Evolutionary conservation across 306 rosid genomes (phyloP).

Genomic region (Mucuna pruriens): DNA sequence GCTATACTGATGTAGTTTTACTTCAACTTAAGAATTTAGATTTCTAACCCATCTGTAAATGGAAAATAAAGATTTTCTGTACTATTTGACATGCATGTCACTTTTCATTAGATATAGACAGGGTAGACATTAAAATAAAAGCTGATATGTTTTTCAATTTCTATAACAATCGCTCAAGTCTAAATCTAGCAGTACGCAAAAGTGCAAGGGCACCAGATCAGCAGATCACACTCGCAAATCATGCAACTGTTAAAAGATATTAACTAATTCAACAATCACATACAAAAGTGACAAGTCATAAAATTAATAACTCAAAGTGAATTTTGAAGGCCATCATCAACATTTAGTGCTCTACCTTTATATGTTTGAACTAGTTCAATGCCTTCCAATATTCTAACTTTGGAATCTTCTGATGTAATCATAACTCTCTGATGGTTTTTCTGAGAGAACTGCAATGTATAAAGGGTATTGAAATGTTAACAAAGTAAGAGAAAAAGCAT

Average conservation of each 20-base stretch:
- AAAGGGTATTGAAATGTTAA: conserved; percentile 23
- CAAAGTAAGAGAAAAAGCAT: neutral
- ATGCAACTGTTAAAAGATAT: neutral
- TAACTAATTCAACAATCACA: neutral
- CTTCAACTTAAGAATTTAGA: neutral
- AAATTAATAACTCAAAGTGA: neutral
- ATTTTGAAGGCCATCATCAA: conserved; percentile 5
- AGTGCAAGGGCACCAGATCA: neutral
- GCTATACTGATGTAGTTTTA: neutral
- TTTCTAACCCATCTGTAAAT: neutral
- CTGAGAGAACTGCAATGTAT: conserved; percentile 65
- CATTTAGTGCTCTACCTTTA: conserved; percentile 59
- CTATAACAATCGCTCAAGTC: neutral
- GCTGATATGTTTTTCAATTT: neutral
- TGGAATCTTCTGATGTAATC: conserved; percentile 89
- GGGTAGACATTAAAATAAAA: neutral
- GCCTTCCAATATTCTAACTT: conserved; percentile 76
- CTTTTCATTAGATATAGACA: neutral
- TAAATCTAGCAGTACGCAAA: neutral
- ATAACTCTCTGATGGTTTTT: conserved; percentile 60
- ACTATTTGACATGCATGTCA: neutral
- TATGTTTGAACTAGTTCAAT: conserved; percentile 58
- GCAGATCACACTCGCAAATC: neutral
- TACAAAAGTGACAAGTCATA: neutral
- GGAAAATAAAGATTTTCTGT: conserved; percentile 1